These are phyloP conservation scores for Mrakia frigida DNA, from an alignment of 768 basidiomycete genomes.

Conservation along the genomic window DNA sequence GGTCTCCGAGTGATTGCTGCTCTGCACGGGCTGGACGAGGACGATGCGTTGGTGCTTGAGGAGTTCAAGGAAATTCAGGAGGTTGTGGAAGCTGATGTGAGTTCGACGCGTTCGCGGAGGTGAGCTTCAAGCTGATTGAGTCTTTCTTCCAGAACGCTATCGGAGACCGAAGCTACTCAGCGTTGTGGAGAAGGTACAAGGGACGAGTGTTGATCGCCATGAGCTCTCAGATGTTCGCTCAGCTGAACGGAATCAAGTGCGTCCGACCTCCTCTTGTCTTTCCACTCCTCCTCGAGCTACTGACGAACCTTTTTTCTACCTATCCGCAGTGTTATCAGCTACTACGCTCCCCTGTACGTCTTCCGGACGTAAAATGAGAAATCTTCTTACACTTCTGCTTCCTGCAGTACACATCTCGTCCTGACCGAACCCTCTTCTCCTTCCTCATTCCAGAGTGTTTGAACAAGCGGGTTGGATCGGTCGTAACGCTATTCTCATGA, in stretches of 20 bases:
- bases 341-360: not conserved
- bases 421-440: not conserved
- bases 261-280: not conserved
- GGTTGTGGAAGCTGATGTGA: slow-evolving; percentile 45
- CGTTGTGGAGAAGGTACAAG: slow-evolving; percentile 84
- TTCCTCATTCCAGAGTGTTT: slow-evolving; percentile 3
- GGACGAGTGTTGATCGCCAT: slow-evolving; percentile 84
- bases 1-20: slow-evolving; percentile 83
- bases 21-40: slow-evolving; percentile 73
- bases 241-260: slow-evolving; percentile 49
- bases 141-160: slow-evolving; percentile 57
- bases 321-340: slow-evolving; percentile 6
- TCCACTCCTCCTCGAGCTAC: not conserved
- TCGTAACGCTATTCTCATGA: slow-evolving; percentile 88
- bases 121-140: not conserved
- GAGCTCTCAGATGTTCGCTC: slow-evolving; percentile 93
- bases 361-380: not conserved
- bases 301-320: not conserved
- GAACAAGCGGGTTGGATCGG: slow-evolving; percentile 89
- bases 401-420: slow-evolving; percentile 82
- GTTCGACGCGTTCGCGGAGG: slow-evolving; percentile 11
- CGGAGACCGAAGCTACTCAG: slow-evolving; percentile 66
- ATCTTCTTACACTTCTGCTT: slow-evolving; percentile 1
- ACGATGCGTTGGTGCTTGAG: slow-evolving; percentile 62
- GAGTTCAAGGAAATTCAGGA: slow-evolving; percentile 89